A percentile compares a stretch with the other conserved stretches of the same genome.
phyloP scores from a whole-genome alignment of 2,329 filamentous ascomycete species.

The Myrmaecium sp. region DNA sequence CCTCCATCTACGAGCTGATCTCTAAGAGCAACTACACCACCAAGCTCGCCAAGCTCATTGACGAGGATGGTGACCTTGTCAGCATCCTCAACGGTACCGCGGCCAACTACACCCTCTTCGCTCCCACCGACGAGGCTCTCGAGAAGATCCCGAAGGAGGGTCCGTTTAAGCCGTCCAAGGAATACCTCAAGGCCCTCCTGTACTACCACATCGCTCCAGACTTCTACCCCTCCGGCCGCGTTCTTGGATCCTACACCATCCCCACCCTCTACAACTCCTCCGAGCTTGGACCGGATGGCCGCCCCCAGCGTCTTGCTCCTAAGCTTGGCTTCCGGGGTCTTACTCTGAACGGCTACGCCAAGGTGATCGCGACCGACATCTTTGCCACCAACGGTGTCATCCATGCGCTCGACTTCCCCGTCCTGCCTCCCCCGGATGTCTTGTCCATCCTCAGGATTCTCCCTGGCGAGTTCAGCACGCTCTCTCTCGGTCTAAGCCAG shows the following conservation, averaged over 20 bases:
- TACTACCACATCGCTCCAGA: constrained; percentile 59
- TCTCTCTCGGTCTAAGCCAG: constrained; percentile 56
- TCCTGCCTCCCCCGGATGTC: constrained; percentile 57
- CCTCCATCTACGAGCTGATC: constrained; percentile 69
- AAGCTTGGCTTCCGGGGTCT: constrained; percentile 47
- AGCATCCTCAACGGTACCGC: constrained; percentile 56
- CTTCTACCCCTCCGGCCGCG: constrained; percentile 45
- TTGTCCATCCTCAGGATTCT: constrained; percentile 46
- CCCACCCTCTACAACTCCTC: constrained; percentile 47
- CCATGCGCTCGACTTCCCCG: constrained; percentile 56
- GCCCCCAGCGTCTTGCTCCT: constrained; percentile 52
- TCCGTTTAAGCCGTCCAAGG: constrained; percentile 49
- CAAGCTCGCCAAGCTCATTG: constrained; percentile 58
- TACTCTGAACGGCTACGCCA: constrained; percentile 60
- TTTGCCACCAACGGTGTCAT: constrained; percentile 64
- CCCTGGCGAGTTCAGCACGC: constrained; percentile 60
- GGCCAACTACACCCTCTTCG: constrained; percentile 65
- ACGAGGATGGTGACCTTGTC: constrained; percentile 55
- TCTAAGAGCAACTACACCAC: constrained; percentile 58
- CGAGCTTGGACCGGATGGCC: constrained; percentile 41
- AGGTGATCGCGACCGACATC: constrained; percentile 52
- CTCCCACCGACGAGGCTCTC: constrained; percentile 63
- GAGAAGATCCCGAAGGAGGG: constrained; percentile 41
- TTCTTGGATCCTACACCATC: constrained; percentile 58
- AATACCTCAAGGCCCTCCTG: constrained; percentile 51